These are phyloP conservation scores for Thelephora terrestris DNA, from an alignment of 1,284 basidiomycete genomes.

Conservation along the genomic window DNA sequence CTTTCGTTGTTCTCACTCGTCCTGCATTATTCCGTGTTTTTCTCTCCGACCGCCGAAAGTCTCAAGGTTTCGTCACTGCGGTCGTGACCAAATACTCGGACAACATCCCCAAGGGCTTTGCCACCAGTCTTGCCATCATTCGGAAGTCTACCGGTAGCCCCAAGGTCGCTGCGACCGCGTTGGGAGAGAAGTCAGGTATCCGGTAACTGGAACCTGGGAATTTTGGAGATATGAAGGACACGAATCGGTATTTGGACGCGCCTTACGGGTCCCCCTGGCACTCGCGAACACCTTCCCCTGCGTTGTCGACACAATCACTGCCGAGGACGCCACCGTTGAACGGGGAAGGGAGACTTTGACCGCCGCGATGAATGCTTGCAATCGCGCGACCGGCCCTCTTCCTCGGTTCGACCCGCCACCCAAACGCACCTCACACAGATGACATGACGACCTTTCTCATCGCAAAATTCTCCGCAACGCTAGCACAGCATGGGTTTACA, in stretches of 20 bases:
- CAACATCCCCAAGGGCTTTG: constrained; percentile 91
- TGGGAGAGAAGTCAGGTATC: constrained; percentile 28
- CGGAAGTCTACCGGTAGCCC: constrained; percentile 46
- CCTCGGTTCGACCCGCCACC: neutral
- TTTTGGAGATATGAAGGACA: constrained; percentile 42
- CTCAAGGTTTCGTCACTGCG: constrained; percentile 54
- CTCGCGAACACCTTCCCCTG: constrained; percentile 47
- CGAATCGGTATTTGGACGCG: constrained; percentile 46
- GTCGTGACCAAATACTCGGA: constrained; percentile 81
- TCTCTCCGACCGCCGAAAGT: constrained; percentile 31
- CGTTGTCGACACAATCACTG: neutral
- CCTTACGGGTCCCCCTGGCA: constrained; percentile 60
- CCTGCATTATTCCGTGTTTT: constrained; percentile 84
- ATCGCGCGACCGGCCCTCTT: neutral
- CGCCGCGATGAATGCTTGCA: neutral
- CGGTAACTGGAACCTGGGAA: constrained; percentile 9
- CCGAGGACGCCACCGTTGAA: neutral
- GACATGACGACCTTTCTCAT: too few relatives aligned
- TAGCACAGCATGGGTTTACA: neutral
- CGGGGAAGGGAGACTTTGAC: neutral
- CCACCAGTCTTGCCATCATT: constrained; percentile 87
- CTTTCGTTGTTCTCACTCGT: constrained; percentile 85
- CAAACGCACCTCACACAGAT: too few relatives aligned
- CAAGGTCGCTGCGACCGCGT: constrained; percentile 34
- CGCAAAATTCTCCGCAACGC: neutral